Evolutionary conservation across 192 early-diverging fungal genomes (phyloP), one percentile per base, ranked within the genome.

Genomic region (Kappamyces sp.): DNA sequence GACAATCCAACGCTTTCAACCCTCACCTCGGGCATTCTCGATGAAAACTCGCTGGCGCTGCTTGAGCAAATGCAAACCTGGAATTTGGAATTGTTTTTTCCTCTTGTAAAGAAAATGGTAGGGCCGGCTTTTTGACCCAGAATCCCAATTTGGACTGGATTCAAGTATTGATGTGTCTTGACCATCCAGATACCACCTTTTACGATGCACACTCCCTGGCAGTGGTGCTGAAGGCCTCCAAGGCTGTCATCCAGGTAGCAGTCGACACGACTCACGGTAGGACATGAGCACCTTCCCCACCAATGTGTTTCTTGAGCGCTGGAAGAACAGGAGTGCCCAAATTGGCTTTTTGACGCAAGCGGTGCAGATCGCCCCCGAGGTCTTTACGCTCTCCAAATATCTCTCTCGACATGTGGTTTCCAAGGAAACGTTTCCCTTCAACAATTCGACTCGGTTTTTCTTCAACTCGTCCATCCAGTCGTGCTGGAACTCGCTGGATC

Each of bases 271-370:
- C 48, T 10, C 10, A 10, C 52, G 12, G 12, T 67, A 87, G 84
- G 84, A 73, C 49, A 59, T 70, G 13, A 74, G 76, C 40, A 67
- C 71, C 9, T 90, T 90, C 57, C 90, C 90, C 13, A 69, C 83
- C 23, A 62, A 77, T n/a, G 70, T 69, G 1, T 83, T 90, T 63
- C 86, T 86, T 74, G 84, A 84, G 34, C 71, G 70, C 61, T 92
- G 90, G 90, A 76, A 71, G 15, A 86, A 90, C 62, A 57, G 73
- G 5, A 79, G 74, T 8, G 84, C 78, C 6, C 88, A 92, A 65
- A 66, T 92, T 12, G 85, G 79, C 31, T 74, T 87, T 36, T 64
- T 92, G 44, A 80, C 72, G 51, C 77, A 83, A 51, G 73, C 86
- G 1, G 74, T 85, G 15, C 67, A 74, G 41, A 68, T 74, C 9